These are phyloP conservation scores for Globisporangium spinosum DNA, from an alignment of 352 stramenopile genomes.

Conservation along the genomic window DNA sequence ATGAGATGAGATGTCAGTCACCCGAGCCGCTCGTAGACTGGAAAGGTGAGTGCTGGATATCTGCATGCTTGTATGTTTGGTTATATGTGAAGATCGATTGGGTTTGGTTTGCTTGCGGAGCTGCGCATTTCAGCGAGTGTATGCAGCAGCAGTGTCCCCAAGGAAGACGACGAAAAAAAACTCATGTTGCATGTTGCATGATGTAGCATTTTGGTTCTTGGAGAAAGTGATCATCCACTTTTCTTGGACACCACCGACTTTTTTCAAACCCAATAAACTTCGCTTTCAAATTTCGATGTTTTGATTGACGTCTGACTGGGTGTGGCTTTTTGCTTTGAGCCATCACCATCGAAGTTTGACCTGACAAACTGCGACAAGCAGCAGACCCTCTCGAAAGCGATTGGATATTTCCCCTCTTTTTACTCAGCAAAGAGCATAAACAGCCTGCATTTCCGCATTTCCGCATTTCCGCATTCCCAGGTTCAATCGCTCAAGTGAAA, in stretches of 20 bases:
- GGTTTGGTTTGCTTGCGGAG: not conserved
- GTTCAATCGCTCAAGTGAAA: not conserved
- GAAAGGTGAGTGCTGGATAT: not conserved
- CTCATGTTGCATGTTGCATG: not conserved
- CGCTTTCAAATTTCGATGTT: not conserved
- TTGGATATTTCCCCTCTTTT: slow-evolving; percentile 11
- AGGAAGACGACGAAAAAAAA: not conserved
- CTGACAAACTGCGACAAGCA: not conserved
- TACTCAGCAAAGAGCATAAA: not conserved
- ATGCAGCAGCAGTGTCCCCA: not conserved
- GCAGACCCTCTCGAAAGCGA: slow-evolving; percentile 5
- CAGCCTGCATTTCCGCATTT: not conserved
- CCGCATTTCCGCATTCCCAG: not conserved
- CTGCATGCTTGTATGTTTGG: not conserved
- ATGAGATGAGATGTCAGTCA: not conserved
- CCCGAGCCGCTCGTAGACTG: not conserved
- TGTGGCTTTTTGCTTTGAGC: not conserved
- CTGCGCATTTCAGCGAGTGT: not conserved
- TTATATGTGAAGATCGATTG: not conserved
- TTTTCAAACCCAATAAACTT: not conserved
- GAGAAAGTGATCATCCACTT: not conserved
- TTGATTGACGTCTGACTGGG: not conserved
- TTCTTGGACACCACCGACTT: not conserved
- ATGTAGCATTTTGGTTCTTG: not conserved
- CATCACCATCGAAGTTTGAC: not conserved